Percentiles rank a stretch among this genome's conserved stretches.
Evolutionary conservation across 495 filamentous ascomycete species (phyloP).

Genomic region (Penicillium daleae): DNA sequence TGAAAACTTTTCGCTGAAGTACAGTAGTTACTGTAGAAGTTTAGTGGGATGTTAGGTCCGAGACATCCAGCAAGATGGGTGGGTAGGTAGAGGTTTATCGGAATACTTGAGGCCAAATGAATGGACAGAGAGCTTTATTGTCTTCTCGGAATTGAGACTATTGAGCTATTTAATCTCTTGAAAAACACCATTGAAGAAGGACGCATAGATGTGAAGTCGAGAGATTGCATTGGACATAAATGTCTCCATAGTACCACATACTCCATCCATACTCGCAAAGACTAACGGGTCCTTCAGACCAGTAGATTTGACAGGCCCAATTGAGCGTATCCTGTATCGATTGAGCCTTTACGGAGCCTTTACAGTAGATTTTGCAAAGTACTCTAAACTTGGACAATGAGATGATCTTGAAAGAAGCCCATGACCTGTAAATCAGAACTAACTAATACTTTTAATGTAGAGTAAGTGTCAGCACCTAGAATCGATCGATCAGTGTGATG

Average conservation of each 20-base stretch:
- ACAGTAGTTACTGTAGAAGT: too few relatives aligned
- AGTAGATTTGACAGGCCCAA: background rate
- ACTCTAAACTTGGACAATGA: background rate
- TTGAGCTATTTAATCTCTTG: background rate
- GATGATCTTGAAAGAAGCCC: background rate
- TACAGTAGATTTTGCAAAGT: too few relatives aligned
- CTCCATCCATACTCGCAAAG: too few relatives aligned
- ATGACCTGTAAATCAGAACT: background rate
- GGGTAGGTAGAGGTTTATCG: background rate
- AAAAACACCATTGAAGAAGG: background rate
- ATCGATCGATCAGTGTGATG: slow-evolving; percentile 7
- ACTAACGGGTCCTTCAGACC: too few relatives aligned
- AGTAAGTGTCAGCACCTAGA: background rate
- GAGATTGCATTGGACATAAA: too few relatives aligned
- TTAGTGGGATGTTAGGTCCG: too few relatives aligned
- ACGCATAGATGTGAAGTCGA: too few relatives aligned
- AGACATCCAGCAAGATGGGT: background rate
- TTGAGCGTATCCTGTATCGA: background rate
- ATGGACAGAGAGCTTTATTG: background rate
- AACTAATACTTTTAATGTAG: background rate
- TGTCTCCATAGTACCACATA: too few relatives aligned
- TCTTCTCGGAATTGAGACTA: background rate
- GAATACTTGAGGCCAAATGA: background rate
- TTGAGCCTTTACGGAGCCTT: background rate
- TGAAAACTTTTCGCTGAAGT: too few relatives aligned